Evolutionary conservation across 2,329 filamentous ascomycete species (phyloP).

Genomic region (Neonectria faginata): DNA sequence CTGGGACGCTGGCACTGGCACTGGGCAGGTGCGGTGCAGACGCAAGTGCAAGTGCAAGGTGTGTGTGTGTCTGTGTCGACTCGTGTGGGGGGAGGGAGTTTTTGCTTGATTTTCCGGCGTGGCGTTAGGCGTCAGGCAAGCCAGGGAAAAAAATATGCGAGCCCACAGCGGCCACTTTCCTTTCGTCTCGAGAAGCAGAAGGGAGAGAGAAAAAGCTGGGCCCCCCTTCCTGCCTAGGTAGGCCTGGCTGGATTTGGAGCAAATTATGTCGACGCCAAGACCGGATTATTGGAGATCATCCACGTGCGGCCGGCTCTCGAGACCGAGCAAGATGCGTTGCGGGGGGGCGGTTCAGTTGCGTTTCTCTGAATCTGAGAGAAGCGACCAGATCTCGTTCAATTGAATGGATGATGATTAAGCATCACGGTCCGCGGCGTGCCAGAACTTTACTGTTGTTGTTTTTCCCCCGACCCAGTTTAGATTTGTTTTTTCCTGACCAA

Average conservation of each 20-base stretch:
- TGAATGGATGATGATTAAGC: slow-evolving; percentile 13
- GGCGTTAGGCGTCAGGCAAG: slow-evolving; percentile 36
- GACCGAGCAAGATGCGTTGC: not conserved
- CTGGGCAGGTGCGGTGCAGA: slow-evolving; percentile 12
- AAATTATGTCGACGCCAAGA: slow-evolving; percentile 1
- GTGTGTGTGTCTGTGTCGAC: slow-evolving; percentile 26
- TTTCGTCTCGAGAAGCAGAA: no score
- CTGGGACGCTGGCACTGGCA: no score
- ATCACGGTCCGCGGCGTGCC: slow-evolving; percentile 14
- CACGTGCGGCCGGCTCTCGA: not conserved
- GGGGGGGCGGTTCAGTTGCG: no score
- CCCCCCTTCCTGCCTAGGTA: no score
- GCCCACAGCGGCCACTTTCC: not conserved
- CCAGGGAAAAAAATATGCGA: slow-evolving; percentile 13
- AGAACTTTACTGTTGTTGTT: slow-evolving; percentile 14
- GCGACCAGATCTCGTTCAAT: slow-evolving; percentile 3
- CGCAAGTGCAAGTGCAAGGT: slow-evolving; percentile 32
- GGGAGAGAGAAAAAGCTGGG: no score
- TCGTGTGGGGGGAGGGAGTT: slow-evolving; percentile 28
- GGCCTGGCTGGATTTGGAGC: not conserved
- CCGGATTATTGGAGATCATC: slow-evolving; percentile 2
- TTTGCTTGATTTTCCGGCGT: slow-evolving; percentile 33
- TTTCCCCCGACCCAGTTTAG: slow-evolving; percentile 15
- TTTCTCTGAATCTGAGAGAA: not conserved
- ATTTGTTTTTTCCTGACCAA: not conserved